These are phyloP conservation scores for Phialocephala subalpina DNA, from an alignment of 2,329 filamentous ascomycete genomes.

Conservation along the genomic window DNA sequence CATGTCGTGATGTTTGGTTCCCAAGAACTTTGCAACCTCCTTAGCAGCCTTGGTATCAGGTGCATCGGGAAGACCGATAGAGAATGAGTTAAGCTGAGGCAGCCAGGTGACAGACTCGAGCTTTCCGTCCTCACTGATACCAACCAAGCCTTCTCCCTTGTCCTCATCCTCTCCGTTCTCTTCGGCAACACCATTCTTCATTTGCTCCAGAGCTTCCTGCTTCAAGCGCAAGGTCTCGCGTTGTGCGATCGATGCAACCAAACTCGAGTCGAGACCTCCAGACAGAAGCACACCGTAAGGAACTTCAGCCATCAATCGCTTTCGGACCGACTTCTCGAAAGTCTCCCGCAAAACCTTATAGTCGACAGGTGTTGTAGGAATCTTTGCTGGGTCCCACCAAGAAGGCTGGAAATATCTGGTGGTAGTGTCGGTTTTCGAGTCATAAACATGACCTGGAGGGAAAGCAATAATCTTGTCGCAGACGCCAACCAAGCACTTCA, in stretches of 20 bases:
- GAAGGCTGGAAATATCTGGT: slow-evolving; percentile 90
- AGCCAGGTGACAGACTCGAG: slow-evolving; percentile 90
- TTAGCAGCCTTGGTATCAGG: slow-evolving; percentile 92
- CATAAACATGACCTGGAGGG: slow-evolving; percentile 94
- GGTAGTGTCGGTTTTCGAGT: slow-evolving; percentile 86
- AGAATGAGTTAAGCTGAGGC: slow-evolving; percentile 97
- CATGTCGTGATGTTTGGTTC: slow-evolving; percentile 97
- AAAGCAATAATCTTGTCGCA: slow-evolving; percentile 96
- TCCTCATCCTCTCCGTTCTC: slow-evolving; percentile 54
- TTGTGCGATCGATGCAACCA: slow-evolving; percentile 95
- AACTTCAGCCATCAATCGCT: slow-evolving; percentile 98
- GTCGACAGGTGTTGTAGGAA: slow-evolving; percentile 84
- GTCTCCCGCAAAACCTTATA: slow-evolving; percentile 82
- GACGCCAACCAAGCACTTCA: slow-evolving; percentile 91
- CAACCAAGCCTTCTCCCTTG: slow-evolving; percentile 78
- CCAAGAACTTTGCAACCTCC: slow-evolving; percentile 94
- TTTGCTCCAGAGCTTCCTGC: slow-evolving; percentile 63
- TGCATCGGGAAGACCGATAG: slow-evolving; percentile 91
- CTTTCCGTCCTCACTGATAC: slow-evolving; percentile 92
- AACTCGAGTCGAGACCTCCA: slow-evolving; percentile 92
- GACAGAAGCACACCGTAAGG: slow-evolving; percentile 96
- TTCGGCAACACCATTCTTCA: slow-evolving; percentile 50
- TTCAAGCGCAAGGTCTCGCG: slow-evolving; percentile 85
- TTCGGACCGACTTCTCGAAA: slow-evolving; percentile 90
- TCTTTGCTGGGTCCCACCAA: slow-evolving; percentile 86